A percentile compares a stretch with the other conserved stretches of the same genome.
phyloP scores from a whole-genome alignment of 176 grass and related monocot genomes.

The Triticum urartu region DNA sequence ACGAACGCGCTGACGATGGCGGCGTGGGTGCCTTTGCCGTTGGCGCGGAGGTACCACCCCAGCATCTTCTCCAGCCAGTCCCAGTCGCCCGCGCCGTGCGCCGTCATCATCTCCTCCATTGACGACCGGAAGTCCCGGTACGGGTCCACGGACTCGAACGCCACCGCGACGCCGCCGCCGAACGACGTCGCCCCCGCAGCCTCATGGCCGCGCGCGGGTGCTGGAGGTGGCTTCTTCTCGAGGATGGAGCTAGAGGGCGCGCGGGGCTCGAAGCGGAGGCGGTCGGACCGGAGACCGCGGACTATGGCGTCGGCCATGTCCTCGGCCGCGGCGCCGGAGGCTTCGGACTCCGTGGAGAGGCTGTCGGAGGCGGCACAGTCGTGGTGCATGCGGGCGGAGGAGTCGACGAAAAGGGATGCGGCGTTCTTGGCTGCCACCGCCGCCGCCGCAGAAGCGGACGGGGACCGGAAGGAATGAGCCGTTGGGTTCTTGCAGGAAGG shows the following conservation, averaged over 20 bases:
- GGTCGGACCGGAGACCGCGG: conserved; percentile 62
- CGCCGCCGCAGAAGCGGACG: neutral
- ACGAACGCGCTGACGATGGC: conserved; percentile 70
- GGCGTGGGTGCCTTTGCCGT: conserved; percentile 54
- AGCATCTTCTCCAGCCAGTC: conserved; percentile 83
- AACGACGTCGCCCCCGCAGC: neutral
- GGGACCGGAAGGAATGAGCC: conserved; percentile 35
- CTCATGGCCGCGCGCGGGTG: neutral
- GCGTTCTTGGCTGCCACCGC: conserved; percentile 37
- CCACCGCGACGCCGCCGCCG: conserved; percentile 49
- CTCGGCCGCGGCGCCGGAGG: conserved; percentile 7
- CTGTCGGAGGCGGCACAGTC: conserved; percentile 56
- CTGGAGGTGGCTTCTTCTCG: conserved; percentile 16
- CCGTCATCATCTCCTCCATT: conserved; percentile 77
- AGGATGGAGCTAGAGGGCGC: conserved; percentile 74
- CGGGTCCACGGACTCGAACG: conserved; percentile 64
- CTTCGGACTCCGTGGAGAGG: conserved; percentile 53
- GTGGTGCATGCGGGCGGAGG: conserved; percentile 43
- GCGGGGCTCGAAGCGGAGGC: conserved; percentile 67
- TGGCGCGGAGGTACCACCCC: conserved; percentile 67
- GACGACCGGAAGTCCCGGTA: conserved; percentile 76
- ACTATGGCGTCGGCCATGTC: conserved; percentile 61
- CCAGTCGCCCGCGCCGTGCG: conserved; percentile 60
- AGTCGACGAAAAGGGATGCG: conserved; percentile 57
- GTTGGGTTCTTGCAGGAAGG: conserved; percentile 68